Evolutionary conservation across 345 rosid species (phyloP), one percentile per base, ranked within the genome.

Genomic region (Eutrema heterophyllum): DNA sequence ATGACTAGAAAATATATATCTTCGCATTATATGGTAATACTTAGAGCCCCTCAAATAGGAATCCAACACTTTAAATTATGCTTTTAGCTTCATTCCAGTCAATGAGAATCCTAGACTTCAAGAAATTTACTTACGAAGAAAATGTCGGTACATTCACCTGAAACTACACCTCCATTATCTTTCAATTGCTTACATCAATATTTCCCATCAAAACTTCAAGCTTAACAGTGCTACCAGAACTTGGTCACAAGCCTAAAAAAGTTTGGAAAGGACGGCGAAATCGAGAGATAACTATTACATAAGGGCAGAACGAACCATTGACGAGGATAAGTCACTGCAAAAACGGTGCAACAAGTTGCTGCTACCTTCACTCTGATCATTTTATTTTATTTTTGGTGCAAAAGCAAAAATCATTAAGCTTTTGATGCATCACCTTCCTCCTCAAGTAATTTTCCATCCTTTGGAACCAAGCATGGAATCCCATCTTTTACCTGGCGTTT

Each of bases 401-500:
- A 62, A 68, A 53, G 50, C 63, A 50, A 39, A 33, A 45, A 57
- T 40, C 38, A 70, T 70, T 7, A 30, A 64, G 46, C 61, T 70
- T 64, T 70, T 64, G 80, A 70, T 76, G 76, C 55, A 55, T 53
- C 52, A 29, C 45, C 70, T 67, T 69, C 82, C 12, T 36, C 62
- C 38, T 81, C 89, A 21, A 89, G 86, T 39, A 93, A 82, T 85
- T 84, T 89, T 55, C 96, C 96, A 71, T 93, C 96, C 64, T 62
- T 81, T 27, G 96, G 97, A 62, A 81, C 86, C 82, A 90, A 83
- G 80, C 87, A 81, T 66, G 98, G 98, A 43, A 93, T 81, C 70
- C 96, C 93, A 79, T 83, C 86, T 53, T 90, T 86, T 54, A 93
- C 78, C 96, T 90, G 67, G 48, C 40, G 73, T 74, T 68, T 40